Evolutionary conservation across 2,329 filamentous ascomycete species (phyloP).

Genomic region (Botrytis tulipae): DNA sequence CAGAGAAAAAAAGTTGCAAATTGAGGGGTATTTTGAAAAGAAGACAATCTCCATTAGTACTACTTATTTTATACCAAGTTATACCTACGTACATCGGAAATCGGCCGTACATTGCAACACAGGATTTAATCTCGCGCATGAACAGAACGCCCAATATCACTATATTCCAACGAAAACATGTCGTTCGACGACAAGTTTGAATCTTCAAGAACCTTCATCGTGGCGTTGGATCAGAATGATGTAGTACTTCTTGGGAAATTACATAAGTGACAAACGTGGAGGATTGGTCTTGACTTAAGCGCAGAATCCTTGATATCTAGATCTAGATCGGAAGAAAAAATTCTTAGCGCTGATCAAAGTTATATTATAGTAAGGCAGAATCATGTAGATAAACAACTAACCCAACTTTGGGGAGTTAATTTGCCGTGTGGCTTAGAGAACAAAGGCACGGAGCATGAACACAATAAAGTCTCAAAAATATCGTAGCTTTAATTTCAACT

Average conservation of each 20-base stretch:
- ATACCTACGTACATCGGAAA: neutral
- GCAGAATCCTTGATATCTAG: neutral
- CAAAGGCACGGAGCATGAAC: neutral
- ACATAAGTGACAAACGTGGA: neutral
- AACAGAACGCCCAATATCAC: neutral
- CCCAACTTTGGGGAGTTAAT: neutral
- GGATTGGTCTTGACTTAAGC: neutral
- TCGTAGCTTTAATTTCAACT: slow-evolving; percentile 3
- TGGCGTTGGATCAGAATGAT: neutral
- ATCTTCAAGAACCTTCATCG: neutral
- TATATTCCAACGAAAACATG: neutral
- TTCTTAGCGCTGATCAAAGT: neutral
- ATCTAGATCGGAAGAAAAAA: neutral
- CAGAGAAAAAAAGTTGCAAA: neutral
- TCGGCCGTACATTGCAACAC: neutral
- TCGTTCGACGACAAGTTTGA: neutral
- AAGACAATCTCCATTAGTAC: neutral
- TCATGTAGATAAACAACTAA: neutral
- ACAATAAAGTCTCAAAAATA: neutral
- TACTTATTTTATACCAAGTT: neutral
- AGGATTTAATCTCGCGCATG: neutral
- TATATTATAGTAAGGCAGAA: neutral
- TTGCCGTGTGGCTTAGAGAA: neutral
- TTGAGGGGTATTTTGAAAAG: neutral
- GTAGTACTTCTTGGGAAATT: neutral